A percentile compares a stretch with the other conserved stretches of the same genome.
Conservation (phyloP, 2,329 filamentous ascomycete genomes). For the Simplicillium aogashimaense region DNA sequence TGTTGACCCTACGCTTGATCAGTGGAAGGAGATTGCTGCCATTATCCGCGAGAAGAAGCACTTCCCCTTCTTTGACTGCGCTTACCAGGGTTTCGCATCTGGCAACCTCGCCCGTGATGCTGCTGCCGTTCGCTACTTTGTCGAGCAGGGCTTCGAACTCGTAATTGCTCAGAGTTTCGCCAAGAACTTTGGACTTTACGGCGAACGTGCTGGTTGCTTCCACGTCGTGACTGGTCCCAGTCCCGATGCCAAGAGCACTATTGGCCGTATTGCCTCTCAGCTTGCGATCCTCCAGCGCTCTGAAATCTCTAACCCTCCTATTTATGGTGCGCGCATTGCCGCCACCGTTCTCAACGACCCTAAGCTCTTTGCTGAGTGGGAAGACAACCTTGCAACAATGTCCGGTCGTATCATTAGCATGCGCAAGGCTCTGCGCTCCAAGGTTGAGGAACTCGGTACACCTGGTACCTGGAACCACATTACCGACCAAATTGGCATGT, state of each 20-base stretch:
- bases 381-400: conserved; percentile 87
- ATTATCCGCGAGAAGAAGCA: conserved; percentile 70
- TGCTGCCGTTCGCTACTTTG: conserved; percentile 88
- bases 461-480: conserved; percentile 95
- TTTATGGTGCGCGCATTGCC: conserved; percentile 87
- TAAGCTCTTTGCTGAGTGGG: conserved; percentile 79
- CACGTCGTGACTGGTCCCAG: conserved; percentile 76
- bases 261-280: conserved; percentile 67
- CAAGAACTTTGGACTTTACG: conserved; percentile 97
- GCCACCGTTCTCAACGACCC: conserved; percentile 75
- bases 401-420: conserved; percentile 90
- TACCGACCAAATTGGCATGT: conserved; percentile 99
- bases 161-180: conserved; percentile 89
- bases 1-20: conserved; percentile 84
- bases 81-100: conserved; percentile 96
- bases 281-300: conserved; percentile 90
- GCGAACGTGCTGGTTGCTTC: conserved; percentile 92
- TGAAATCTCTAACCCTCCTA: conserved; percentile 94
- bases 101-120: conserved; percentile 78
- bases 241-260: conserved; percentile 52
- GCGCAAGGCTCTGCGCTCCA: conserved; percentile 66
- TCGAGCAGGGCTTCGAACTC: conserved; percentile 83
- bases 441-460: conserved; percentile 76
- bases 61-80: conserved; percentile 97
- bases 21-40: conserved; percentile 84